phyloP scores from a whole-genome alignment of 306 rosid genomes.

The Cucumis sativus region Cucumber_9930_V3 NC_026660.2:6640001-6640500 shows the following conservation, averaged over 20 bases:
- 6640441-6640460: constrained; percentile 13
- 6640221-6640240: background rate
- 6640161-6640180: constrained; percentile 56
- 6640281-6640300: background rate
- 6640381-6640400: constrained; percentile 23
- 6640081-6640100: constrained; percentile 80
- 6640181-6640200: constrained; percentile 71
- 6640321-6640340: background rate
- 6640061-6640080: constrained; percentile 59
- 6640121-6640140: constrained; percentile 55
- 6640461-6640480: constrained; percentile 31
- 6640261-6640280: background rate
- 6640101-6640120: constrained; percentile 58
- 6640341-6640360: background rate
- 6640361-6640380: background rate
- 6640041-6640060: constrained; percentile 25
- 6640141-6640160: constrained; percentile 75
- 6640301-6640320: background rate
- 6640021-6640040: constrained; percentile 66
- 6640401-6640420: constrained; percentile 35
- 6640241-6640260: background rate
- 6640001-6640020: constrained; percentile 83
- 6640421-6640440: constrained; percentile 20
- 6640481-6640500: constrained; percentile 18
- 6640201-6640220: constrained; percentile 71